Base-by-base conservation (phyloP, 768 basidiomycete genomes). In the Tylopilus cervinicoccineus region DNA sequence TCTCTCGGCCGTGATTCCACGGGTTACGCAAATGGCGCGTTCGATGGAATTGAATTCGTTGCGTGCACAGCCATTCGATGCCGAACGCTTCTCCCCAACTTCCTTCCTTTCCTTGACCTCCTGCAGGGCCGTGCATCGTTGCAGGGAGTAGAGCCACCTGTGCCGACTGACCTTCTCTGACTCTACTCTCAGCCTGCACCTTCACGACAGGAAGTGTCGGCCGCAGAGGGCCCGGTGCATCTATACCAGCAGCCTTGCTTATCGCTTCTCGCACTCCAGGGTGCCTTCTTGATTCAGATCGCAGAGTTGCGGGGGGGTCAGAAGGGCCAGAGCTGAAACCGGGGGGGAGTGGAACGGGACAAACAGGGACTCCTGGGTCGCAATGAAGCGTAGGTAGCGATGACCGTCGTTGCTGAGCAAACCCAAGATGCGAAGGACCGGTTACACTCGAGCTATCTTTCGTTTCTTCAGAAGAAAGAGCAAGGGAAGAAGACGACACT, bases 1-100 rank as follows among this genome's bases (percentile, higher is more conserved):
- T 76, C 59, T 88, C 84, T 42, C 80, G 72, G 50, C 87, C 88
- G 55, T 90, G 81, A 57, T 97, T 97, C 93, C 93, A 97, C 3
- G 86, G 85, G 62, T 97, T 98, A 34, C 89, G 81, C 43, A 96
- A 66, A 61, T 92, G 86, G 23, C 84, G 77, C 28, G 86, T 86
- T 38, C 79, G 79, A 52, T 74, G 68, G 67, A 97, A 97, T 0
- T 90, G 82, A 3, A 97, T 64, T 3, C 76, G 74, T 12, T 78
- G 70, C 0, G 81, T 87, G 55, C 76, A 79, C 38, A 93, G 54
- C 94, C 94, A 96, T 56, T 93, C 77, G 22, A 96, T 70, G 51
- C 76, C 76, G 76, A 97, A 96, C 5, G 86, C 74, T 43, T 83
- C 78, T 13, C 88, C 90, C 90, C 88, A 89, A 3, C 61, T 57